These are phyloP conservation scores for Aspergillus calidoustus DNA, from an alignment of 2,329 filamentous ascomycete species.

Conservation along the genomic window DNA sequence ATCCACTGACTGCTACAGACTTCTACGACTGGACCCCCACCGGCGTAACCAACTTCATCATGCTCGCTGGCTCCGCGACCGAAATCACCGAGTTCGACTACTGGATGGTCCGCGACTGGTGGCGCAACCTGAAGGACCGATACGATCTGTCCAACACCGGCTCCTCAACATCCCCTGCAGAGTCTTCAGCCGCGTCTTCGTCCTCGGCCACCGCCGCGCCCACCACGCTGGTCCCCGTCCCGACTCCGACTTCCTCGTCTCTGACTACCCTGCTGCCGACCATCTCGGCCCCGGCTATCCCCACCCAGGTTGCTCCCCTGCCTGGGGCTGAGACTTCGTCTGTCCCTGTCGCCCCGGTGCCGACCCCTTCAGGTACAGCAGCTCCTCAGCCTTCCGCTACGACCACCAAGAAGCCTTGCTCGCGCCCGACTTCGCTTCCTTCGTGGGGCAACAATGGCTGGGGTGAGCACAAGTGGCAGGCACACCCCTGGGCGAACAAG, in stretches of 20 bases:
- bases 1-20: constrained; percentile 7
- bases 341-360: not conserved
- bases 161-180: not conserved
- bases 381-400: not conserved
- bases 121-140: constrained; percentile 22
- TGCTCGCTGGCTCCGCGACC: constrained; percentile 22
- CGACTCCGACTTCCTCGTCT: not conserved
- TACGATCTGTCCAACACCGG: constrained; percentile 11
- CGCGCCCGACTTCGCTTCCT: not conserved
- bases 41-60: constrained; percentile 21
- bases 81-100: constrained; percentile 24
- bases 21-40: constrained; percentile 26
- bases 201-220: not conserved
- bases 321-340: not conserved
- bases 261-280: not conserved
- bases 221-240: not conserved
- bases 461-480: not conserved
- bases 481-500: not conserved
- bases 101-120: constrained; percentile 26
- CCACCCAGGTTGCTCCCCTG: not conserved
- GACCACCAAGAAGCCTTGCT: not conserved
- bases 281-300: not conserved
- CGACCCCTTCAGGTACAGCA: not conserved
- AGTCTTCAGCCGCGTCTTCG: not conserved
- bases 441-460: not conserved